Evolutionary conservation across 768 basidiomycete genomes (phyloP), one percentile per base, ranked within the genome.

Genomic region (Mycena epipterygia): DNA sequence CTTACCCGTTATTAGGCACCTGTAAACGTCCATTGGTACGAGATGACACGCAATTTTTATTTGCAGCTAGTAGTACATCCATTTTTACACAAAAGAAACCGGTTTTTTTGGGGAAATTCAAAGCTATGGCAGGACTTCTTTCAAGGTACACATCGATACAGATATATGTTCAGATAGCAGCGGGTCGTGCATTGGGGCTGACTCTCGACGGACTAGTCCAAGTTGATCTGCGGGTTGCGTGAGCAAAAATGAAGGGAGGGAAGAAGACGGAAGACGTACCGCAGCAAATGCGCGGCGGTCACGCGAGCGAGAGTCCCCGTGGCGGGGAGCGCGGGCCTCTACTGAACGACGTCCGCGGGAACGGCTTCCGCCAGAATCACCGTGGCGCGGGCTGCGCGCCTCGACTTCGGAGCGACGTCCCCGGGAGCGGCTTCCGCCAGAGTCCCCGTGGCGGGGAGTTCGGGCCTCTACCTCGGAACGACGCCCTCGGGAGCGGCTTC

Each of bases 261-360:
- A n/a, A n/a, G n/a, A n/a, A n/a, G n/a, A n/a, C n/a, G n/a, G n/a
- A n/a, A n/a, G n/a, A n/a, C n/a, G n/a, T n/a, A n/a, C n/a, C n/a
- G n/a, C n/a, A n/a, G n/a, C n/a, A n/a, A n/a, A n/a, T n/a, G 3
- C 52, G 25, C 55, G 64, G 21, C 64, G 64, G 33, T 25, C 56
- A 5, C 64, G 64, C 8, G 64, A 66, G 56, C 23, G 44, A 6
- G 60, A 62, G 25, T 65, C 55, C 1, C 64, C 65, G 27, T 67
- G 65, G 48, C 65, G 65, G 7, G 65, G 65, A 30, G 25, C 17
- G 7, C 65, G 65, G 23, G 65, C 48, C 29, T 42, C 58, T 3
- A 68, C 49, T 23, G 49, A 11, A 32, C 52, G 52, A n/a, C 52
- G 52, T 7, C 23, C 29, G 30, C 41, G 41, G 2, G 64, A 64